Evolutionary conservation across 345 rosid genomes (phyloP).

Genomic region (Salix purpurea): DNA sequence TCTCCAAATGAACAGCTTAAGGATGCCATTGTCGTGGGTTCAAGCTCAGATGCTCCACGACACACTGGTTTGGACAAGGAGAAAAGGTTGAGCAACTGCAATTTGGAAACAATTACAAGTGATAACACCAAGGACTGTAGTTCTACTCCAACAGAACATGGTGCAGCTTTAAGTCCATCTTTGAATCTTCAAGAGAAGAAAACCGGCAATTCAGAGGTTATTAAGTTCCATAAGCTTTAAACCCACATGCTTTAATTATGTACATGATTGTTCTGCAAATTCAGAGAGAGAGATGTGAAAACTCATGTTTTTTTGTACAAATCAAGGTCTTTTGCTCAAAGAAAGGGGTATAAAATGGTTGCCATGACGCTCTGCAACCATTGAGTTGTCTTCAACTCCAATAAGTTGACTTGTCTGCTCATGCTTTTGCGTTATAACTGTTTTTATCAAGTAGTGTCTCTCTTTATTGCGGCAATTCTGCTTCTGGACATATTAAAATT

Average conservation of each 20-base stretch:
- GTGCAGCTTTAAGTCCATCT: slow-evolving; percentile 10
- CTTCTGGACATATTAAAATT: neutral
- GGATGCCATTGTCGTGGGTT: slow-evolving; percentile 12
- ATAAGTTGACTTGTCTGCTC: neutral
- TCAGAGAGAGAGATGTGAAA: neutral
- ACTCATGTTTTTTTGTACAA: neutral
- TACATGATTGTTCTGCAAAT: neutral
- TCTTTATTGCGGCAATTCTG: neutral
- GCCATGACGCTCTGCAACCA: neutral
- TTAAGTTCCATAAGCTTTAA: slow-evolving; percentile 28
- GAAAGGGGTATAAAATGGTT: neutral
- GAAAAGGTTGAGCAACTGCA: slow-evolving; percentile 5
- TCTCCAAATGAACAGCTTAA: slow-evolving; percentile 26
- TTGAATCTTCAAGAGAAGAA: slow-evolving; percentile 31
- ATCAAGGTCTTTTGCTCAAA: neutral
- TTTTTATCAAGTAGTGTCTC: neutral
- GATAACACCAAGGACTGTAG: slow-evolving; percentile 28
- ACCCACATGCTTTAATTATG: slow-evolving; percentile 4
- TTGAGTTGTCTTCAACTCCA: neutral
- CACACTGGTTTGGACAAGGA: slow-evolving; percentile 6
- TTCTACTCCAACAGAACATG: slow-evolving; percentile 8
- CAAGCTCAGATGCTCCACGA: slow-evolving; percentile 8
- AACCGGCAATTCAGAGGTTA: slow-evolving; percentile 19
- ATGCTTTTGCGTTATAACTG: neutral
- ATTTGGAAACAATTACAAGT: neutral